Base-by-base conservation (phyloP, 176 grass and related monocot species). In the Ampelocalamus luodianensis region DNA sequence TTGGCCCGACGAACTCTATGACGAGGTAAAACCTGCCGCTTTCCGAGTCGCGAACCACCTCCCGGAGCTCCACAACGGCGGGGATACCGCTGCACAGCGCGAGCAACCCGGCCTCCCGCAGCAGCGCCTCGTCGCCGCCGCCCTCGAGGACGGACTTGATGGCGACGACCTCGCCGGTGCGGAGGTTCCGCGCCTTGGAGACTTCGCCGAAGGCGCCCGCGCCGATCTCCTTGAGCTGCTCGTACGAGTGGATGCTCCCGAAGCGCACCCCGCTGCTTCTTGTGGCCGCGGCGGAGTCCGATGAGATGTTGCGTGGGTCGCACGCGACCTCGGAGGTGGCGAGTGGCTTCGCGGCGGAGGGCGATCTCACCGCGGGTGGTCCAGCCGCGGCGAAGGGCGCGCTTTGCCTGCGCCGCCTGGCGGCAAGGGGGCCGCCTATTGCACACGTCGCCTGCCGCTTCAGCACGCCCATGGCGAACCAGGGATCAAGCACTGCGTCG, bases 221-320 rank as follows among this genome's bases (percentile, higher is more conserved):
- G 0, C 69, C 56, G 20, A 74, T 38, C 27, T 24, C 5, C 2
- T 4, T 8, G 0, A 62, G 0, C 0, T 0, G 2, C 9, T 20
- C 0, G 16, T 82, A 82, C 0, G 51, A 82, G 3, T 6, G 4
- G 3, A 44, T 0, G n/a, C 5, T 7, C 2, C 49, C 51, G 15
- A 78, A 17, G 32, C 37, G 7, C 22, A 3, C 13, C 6, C 3
- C 13, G 3, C 34, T 15, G 14, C 10, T 8, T 16, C 8, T 44
- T 29, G 0, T 0, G 0, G 17, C 70, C 0, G 17, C 70, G 12
- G 46, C 46, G 12, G 3, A 48, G 3, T 3, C 46, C 0, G 49
- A 34, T 3, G 32, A 34, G 32, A 34, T 34, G 32, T 34, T 2
- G 32, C 32, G 32, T 34, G 32, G 32, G 32, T 34, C 32, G 32